These are phyloP conservation scores for Pythium periplocum DNA, from an alignment of 352 stramenopile genomes.

Conservation along the genomic window DNA sequence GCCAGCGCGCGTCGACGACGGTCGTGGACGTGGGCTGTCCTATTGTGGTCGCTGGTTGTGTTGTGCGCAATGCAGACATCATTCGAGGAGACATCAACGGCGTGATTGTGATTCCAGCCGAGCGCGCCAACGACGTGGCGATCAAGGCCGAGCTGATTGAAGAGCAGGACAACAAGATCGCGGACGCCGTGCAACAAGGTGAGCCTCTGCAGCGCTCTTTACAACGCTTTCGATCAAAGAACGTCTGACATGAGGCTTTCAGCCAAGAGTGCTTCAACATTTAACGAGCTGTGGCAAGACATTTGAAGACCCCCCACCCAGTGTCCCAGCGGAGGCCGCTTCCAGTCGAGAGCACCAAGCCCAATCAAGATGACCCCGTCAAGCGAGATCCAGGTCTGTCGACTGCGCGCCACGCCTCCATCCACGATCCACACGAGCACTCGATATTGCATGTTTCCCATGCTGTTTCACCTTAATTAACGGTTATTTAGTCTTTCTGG, in stretches of 20 bases:
- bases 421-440: too few relatives aligned
- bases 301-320: constrained; percentile 12
- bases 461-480: too few relatives aligned
- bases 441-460: too few relatives aligned
- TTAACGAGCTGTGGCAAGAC: constrained; percentile 36
- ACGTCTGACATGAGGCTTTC: constrained; percentile 44
- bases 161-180: constrained; percentile 75
- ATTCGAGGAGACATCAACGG: constrained; percentile 81
- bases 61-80: constrained; percentile 75
- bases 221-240: constrained; percentile 72
- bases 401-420: too few relatives aligned
- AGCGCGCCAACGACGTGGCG: constrained; percentile 64
- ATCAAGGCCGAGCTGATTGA: constrained; percentile 72
- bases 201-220: constrained; percentile 71
- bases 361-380: too few relatives aligned
- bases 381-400: too few relatives aligned
- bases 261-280: constrained; percentile 29
- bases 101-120: constrained; percentile 68
- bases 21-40: constrained; percentile 67
- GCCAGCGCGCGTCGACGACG: constrained; percentile 43
- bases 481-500: too few relatives aligned
- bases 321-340: too few relatives aligned
- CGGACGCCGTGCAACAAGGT: constrained; percentile 73
- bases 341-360: too few relatives aligned
- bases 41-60: constrained; percentile 64